A percentile compares a stretch with the other conserved stretches of the same genome.
These are phyloP conservation scores for Cynanchum wilfordii DNA, from an alignment of 257 asterid species.

Conservation along the genomic window DNA sequence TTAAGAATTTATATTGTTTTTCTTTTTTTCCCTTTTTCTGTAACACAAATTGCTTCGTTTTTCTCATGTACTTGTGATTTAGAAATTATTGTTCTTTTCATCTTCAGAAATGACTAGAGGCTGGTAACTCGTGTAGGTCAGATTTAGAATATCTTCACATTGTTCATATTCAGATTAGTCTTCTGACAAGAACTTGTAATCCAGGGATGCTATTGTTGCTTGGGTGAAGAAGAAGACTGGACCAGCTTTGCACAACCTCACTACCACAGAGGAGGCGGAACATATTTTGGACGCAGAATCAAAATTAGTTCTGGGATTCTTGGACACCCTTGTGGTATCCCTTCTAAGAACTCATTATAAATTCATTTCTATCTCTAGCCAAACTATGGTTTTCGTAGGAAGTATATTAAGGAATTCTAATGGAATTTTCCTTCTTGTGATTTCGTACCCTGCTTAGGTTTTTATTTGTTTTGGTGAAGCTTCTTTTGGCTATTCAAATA, in stretches of 20 bases:
- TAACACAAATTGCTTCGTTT: too few species aligned
- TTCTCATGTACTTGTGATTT: too few species aligned
- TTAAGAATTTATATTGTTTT: neutral
- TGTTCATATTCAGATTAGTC: neutral
- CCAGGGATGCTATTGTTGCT: constrained; percentile 72
- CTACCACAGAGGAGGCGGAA: constrained; percentile 84
- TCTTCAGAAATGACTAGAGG: too few species aligned
- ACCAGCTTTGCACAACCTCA: constrained; percentile 66
- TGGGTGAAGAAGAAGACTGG: constrained; percentile 96
- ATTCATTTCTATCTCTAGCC: neutral
- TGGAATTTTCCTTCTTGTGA: neutral
- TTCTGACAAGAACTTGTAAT: constrained; percentile 12
- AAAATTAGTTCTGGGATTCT: constrained; percentile 69
- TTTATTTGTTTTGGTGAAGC: neutral
- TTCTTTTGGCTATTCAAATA: neutral
- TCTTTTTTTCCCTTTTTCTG: too few species aligned
- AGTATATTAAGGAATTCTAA: neutral
- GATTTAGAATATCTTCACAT: neutral
- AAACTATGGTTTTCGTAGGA: neutral
- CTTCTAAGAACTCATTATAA: neutral
- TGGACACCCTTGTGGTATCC: constrained; percentile 65
- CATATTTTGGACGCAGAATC: constrained; percentile 50
- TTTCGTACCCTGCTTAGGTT: neutral
- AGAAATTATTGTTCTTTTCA: too few species aligned
- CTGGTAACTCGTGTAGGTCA: too few species aligned